Conservation (phyloP, 495 filamentous ascomycete genomes). For the Penicillium salamii region DNA sequence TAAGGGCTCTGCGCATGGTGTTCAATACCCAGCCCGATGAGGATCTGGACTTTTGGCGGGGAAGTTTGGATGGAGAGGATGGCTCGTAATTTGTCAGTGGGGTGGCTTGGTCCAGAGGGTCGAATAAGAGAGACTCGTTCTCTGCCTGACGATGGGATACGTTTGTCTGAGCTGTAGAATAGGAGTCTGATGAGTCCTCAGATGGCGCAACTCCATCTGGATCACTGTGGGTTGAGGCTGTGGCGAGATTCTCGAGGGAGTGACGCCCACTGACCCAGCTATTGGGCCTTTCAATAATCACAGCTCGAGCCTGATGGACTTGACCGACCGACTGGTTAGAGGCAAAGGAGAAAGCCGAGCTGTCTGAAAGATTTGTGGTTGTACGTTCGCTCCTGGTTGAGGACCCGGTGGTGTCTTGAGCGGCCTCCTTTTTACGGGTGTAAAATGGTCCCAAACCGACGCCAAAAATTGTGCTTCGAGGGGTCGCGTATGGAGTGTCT, state of each 20-base stretch:
- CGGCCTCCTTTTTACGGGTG: constrained; percentile 21
- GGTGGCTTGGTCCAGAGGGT: constrained; percentile 10
- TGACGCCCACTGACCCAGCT: constrained; percentile 28
- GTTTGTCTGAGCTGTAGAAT: constrained; percentile 63
- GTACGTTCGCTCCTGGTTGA: constrained; percentile 55
- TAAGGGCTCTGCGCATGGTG: constrained; percentile 53
- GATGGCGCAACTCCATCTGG: constrained; percentile 23
- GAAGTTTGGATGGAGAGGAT: constrained; percentile 30
- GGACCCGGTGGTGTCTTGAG: constrained; percentile 22
- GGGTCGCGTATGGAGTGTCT: constrained; percentile 26
- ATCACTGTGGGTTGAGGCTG: constrained; percentile 23
- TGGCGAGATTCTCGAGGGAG: constrained; percentile 23
- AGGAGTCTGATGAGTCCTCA: constrained; percentile 56
- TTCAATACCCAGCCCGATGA: constrained; percentile 51
- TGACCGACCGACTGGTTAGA: constrained; percentile 16
- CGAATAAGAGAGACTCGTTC: constrained; percentile 57
- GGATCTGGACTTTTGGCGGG: constrained; percentile 29
- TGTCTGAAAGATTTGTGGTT: constrained; percentile 54
- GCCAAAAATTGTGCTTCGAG: constrained; percentile 28
- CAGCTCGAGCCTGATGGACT: constrained; percentile 13
- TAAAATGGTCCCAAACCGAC: constrained; percentile 29
- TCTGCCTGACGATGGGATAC: constrained; percentile 63
- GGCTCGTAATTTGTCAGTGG: constrained; percentile 11
- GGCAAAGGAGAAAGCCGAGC: constrained; percentile 36
- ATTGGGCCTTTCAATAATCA: constrained; percentile 16